phyloP scores from a whole-genome alignment of 352 stramenopile genomes.

The Pythium dissotocum region DNA sequence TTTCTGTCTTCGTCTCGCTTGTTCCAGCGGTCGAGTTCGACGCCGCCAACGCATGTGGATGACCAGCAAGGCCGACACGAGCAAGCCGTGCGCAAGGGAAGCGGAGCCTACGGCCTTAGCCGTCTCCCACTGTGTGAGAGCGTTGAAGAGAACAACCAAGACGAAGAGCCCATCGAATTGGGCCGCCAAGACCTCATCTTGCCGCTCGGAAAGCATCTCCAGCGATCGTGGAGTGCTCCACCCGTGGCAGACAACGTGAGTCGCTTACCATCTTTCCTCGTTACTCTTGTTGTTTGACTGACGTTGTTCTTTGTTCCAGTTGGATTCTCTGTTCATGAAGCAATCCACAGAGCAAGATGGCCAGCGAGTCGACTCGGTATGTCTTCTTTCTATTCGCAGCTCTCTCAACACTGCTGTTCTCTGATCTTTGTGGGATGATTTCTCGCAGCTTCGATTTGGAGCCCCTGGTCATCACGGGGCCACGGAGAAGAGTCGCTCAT shows the following conservation, averaged over 20 bases:
- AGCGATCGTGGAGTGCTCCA: slow-evolving; percentile 51
- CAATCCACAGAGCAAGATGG: neutral
- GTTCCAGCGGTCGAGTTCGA: slow-evolving; percentile 46
- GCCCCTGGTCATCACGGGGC: slow-evolving; percentile 3
- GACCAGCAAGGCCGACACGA: slow-evolving; percentile 2
- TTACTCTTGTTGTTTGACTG: neutral
- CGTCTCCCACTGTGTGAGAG: slow-evolving; percentile 19
- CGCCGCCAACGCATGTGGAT: slow-evolving; percentile 29
- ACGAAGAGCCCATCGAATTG: slow-evolving; percentile 22
- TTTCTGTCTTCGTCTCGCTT: slow-evolving; percentile 52
- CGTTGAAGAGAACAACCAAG: slow-evolving; percentile 34
- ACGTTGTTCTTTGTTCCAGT: slow-evolving; percentile 14
- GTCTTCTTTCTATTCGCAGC: neutral
- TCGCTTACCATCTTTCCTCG: neutral
- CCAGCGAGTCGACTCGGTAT: slow-evolving; percentile 10
- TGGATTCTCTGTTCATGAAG: slow-evolving; percentile 15
- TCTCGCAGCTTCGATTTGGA: neutral
- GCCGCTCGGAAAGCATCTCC: slow-evolving; percentile 32
- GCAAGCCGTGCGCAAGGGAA: slow-evolving; percentile 5
- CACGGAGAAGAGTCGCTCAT: slow-evolving; percentile 7
- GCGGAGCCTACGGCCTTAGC: slow-evolving; percentile 9
- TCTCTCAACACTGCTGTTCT: neutral
- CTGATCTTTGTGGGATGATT: neutral
- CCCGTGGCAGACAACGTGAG: slow-evolving; percentile 42
- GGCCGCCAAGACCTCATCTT: slow-evolving; percentile 22